Conservation (phyloP, 306 rosid species). For the Quercus aquifolioides region DNA sequence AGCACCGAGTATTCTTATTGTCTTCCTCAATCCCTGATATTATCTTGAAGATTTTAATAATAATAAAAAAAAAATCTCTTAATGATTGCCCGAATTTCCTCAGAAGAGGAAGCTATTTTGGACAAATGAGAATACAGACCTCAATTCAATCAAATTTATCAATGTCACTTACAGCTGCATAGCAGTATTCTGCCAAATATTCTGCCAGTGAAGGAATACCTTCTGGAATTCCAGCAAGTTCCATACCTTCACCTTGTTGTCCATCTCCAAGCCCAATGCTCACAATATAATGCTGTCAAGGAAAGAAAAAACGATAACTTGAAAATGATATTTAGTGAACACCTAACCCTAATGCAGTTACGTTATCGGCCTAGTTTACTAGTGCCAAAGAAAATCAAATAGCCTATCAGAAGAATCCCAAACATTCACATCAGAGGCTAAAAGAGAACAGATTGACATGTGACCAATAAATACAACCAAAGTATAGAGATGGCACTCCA, state of each 20-base stretch:
- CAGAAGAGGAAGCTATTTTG: neutral
- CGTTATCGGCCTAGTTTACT: constrained; percentile 1
- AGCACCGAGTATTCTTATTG: constrained; percentile 8
- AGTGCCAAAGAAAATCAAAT: constrained; percentile 2
- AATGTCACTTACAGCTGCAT: constrained; percentile 55
- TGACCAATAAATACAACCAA: neutral
- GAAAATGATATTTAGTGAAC: constrained; percentile 6
- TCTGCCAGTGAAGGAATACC: constrained; percentile 85
- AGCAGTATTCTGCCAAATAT: constrained; percentile 84
- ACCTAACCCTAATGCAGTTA: neutral
- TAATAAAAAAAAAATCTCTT: neutral
- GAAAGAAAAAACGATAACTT: constrained; percentile 10
- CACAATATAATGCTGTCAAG: constrained; percentile 57
- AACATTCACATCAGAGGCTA: neutral
- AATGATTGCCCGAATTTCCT: neutral
- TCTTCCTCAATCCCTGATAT: constrained; percentile 7
- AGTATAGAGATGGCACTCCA: constrained; percentile 3
- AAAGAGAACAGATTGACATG: constrained; percentile 6
- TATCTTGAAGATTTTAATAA: constrained; percentile 1
- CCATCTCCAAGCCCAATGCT: constrained; percentile 34
- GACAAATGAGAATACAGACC: neutral
- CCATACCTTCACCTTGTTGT: constrained; percentile 45
- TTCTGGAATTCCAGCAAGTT: constrained; percentile 54
- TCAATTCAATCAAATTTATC: neutral
- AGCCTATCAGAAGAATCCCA: neutral